Evolutionary conservation across 2,329 filamentous ascomycete species (phyloP), one percentile per base, ranked within the genome.

Genomic region (Cordyceps cateniannulata): DNA sequence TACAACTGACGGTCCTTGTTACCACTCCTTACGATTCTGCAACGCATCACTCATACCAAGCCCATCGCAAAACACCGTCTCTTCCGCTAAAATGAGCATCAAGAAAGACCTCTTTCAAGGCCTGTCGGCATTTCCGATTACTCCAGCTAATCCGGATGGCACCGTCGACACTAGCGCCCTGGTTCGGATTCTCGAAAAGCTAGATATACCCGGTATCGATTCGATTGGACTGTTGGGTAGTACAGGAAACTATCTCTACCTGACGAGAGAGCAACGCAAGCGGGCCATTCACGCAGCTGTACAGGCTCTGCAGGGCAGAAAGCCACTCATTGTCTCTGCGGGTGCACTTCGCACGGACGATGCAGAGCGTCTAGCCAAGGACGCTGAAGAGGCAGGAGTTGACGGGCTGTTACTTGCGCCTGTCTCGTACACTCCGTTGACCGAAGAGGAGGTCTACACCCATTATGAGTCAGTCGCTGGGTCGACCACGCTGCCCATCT

Each of bases 41-140:
- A 29, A 49, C 25, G 24, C 47, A 49, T 29, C 8, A 20, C 47
- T 20, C 24, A 49, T 29, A 5, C 25, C 18, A 49, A 49, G 7
- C 10, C 3, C 47, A 53, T 42, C 50, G 32, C 50, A 22, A 0
- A 12, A n/a, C 29, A 53, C n/a, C 29, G 16, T 38, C 50, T 40
- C 20, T 20, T 53, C 18, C 50, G n/a, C 20, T 27, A 24, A 53
- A 53, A 53, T 53, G 50, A 53, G 50, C 50, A 53, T 53, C 50
- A 53, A 53, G 20, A 53, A 24, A 20, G 50, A 42, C 10, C 6
- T 25, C 3, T 38, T 53, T 42, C 29, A 40, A 9, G 50, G 47
- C 25, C 25, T 49, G 18, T 49, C 47, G 25, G 47, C 47, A 20
- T 49, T 49, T 25, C 47, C 47, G 3, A 49, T 49, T 32, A 49